Base-by-base conservation (phyloP, 2,329 filamentous ascomycete genomes). In the Torrubiella hemipterigena region DNA sequence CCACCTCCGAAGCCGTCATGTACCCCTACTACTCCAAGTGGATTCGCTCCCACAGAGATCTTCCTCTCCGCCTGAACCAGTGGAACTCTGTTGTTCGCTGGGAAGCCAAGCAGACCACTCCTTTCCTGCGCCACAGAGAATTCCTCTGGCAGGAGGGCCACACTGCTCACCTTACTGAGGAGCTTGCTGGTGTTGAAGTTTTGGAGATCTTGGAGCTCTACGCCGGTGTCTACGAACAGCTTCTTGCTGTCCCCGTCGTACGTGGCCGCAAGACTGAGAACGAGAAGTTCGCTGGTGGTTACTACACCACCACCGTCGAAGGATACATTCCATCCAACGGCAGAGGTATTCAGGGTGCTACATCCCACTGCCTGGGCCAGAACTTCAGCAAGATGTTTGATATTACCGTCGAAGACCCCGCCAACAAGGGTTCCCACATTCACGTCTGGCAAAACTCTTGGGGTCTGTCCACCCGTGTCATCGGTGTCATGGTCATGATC, bases 341-440 rank as follows among this genome's bases (percentile, higher is more conserved):
- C 16, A 81, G 91, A 52, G 91, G 91, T 55, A 96, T 98, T 38
- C 91, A 98, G 62, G 91, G 87, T 42, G 91, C 77, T 32, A 98
- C 91, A 24, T 94, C 85, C 31, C 91, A 98, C 65, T 85, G 78
- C 47, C 69, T 98, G 7, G 91, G 91, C 32, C 91, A 98, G 61
- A 95, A 98, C 63, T 98, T 98, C 63, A 87, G 81, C 56, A 95
- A 93, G 63, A 98, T 98, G 87, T 98, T 96, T 55, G 81, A 91
- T 56, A 96, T 98, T 55, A 93, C 81, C 1, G 85, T 98, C 18
- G 89, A 98, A 57, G 87, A 98, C 51, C 91, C 91, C 16, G 66
- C 68, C 37, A 71, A 91, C 55, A 81, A 83, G 60, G 81, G 82
- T 42, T 70, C 78, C 44, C 78, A 85, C 49, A 64, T 95, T 34